Percentiles rank a stretch among this genome's conserved stretches.
Conservation (phyloP, 805 yeast genomes). For the Allodekkera sacchari region DNA sequence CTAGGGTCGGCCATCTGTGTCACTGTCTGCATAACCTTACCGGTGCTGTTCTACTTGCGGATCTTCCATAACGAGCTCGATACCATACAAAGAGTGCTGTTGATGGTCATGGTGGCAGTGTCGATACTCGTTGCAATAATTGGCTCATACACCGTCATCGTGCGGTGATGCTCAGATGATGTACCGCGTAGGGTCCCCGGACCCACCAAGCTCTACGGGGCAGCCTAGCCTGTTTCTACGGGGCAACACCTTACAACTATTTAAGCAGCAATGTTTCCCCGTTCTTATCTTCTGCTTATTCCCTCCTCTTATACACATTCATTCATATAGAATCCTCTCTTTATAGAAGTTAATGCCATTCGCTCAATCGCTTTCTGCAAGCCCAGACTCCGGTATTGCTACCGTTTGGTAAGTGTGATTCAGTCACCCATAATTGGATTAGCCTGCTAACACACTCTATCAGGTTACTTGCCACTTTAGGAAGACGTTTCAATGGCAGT, state of each 20-base stretch:
- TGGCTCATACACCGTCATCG: slow-evolving; percentile 58
- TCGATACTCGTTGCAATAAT: slow-evolving; percentile 41
- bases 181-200: background rate
- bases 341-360: too few relatives aligned
- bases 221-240: too few relatives aligned
- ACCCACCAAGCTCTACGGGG: too few relatives aligned
- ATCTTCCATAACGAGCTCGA: slow-evolving; percentile 40
- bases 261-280: too few relatives aligned
- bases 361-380: too few relatives aligned
- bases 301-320: too few relatives aligned
- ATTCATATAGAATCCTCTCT: too few relatives aligned
- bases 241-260: too few relatives aligned
- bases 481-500: slow-evolving; percentile 14
- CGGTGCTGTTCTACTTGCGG: slow-evolving; percentile 60
- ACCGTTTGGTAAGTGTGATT: slow-evolving; percentile 20
- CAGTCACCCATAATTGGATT: background rate
- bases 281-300: too few relatives aligned
- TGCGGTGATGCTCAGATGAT: slow-evolving; percentile 4
- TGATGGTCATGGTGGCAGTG: slow-evolving; percentile 35
- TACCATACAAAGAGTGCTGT: slow-evolving; percentile 28
- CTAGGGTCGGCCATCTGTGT: slow-evolving; percentile 78
- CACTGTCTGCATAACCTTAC: slow-evolving; percentile 70
- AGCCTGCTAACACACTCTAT: slow-evolving; percentile 2
- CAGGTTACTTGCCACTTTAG: slow-evolving; percentile 25
- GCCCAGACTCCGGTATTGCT: slow-evolving; percentile 11